Conservation (phyloP, 768 basidiomycete species). For the Cystofilobasidium ferigula region DNA sequence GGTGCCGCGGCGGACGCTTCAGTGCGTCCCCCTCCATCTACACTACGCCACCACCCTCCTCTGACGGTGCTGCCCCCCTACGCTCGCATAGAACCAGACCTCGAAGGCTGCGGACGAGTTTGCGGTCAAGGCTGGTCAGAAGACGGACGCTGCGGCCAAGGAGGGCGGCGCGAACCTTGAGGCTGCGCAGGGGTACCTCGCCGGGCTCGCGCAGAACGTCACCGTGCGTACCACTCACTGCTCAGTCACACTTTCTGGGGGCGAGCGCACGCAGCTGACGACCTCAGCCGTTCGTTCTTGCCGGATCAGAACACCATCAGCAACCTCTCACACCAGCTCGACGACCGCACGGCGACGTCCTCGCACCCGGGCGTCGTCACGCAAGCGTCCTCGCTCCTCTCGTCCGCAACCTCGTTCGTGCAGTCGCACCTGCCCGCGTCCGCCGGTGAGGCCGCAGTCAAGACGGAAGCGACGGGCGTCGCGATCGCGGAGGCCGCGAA, state of each 20-base stretch:
- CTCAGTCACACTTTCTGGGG: neutral
- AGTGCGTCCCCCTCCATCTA: neutral
- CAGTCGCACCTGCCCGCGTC: neutral
- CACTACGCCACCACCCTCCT: neutral
- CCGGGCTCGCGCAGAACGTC: slow-evolving; percentile 11
- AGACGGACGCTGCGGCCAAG: slow-evolving; percentile 8
- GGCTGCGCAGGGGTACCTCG: slow-evolving; percentile 4
- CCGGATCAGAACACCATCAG: neutral
- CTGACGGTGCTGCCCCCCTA: neutral
- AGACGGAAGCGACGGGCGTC: neutral
- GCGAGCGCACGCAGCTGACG: neutral
- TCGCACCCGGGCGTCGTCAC: slow-evolving; percentile 18
- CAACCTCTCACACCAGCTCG: slow-evolving; percentile 6
- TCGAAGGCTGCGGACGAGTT: slow-evolving; percentile 5
- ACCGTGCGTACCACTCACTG: neutral
- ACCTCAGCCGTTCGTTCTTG: neutral
- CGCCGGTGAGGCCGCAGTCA: neutral
- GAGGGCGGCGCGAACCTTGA: neutral
- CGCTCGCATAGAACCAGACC: slow-evolving; percentile 1
- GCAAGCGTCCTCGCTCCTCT: neutral
- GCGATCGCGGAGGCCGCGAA: neutral
- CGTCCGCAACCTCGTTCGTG: neutral
- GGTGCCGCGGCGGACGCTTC: neutral
- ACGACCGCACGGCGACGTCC: slow-evolving; percentile 1
- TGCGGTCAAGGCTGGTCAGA: neutral